Base-by-base conservation (phyloP, 2,329 filamentous ascomycete species). In the Nothopassalora personata region DNA sequence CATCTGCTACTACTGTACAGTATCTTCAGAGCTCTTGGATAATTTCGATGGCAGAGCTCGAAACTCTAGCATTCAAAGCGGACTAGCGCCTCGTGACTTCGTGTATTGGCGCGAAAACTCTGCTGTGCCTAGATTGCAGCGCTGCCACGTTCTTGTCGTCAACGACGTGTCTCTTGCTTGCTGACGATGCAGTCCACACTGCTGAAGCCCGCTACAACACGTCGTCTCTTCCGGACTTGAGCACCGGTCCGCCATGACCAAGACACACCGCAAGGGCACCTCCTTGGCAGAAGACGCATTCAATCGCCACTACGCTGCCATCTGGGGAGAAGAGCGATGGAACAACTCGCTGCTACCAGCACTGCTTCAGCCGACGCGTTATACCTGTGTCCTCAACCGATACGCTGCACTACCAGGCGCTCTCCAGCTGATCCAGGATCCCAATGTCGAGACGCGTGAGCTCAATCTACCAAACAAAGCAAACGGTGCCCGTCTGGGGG, bases 281-380 rank as follows among this genome's bases (percentile, higher is more conserved):
- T 31, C 59, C 5, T 65, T 64, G 18, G 62, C 68, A 9, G 63
- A 67, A 18, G 68, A 70, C 8, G 62, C 68, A 8, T 71, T 71
- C 52, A 64, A 70, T 45, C 62, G 64, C n/a, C 69, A 71, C 59
- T 71, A 69, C 39, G 62, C 70, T 45, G 61, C 60, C 0, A 69
- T 65, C 19, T 69, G 66, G 64, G 66, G 66, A 34, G 60, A 62
- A 43, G 66, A 68, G 52, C 60, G 71, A 57, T 72, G 71, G 71
- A 53, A 65, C 7, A 49, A 60, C 13, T 68, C 64, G 3, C 60
- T 72, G 27, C 66, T 67, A 27, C 65, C 65, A 34, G 66, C 70
- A 9, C 58, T 71, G 7, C 56, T 63, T 9, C 49, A 59, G 30
- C 59, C 64, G 1, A 67, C 66, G 1, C 60, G 69, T 53, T 66